Base-by-base conservation (phyloP, 78 protist species). In the Pelomyxa schiedti region DNA sequence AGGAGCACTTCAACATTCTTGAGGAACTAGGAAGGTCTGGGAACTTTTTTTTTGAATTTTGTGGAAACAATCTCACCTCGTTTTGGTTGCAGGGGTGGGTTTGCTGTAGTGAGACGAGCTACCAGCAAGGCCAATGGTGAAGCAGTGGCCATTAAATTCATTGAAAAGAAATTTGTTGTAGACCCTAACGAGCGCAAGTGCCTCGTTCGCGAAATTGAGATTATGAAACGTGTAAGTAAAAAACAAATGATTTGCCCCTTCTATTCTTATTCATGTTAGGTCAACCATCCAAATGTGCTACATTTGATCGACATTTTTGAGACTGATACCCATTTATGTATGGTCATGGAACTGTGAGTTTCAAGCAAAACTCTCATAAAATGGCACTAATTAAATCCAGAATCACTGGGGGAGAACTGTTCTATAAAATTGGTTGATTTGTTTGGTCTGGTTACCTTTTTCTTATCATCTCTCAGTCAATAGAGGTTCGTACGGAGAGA, bases 401-500 rank as follows among this genome's bases (percentile, higher is more conserved):
- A 43, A 83, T 83, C 39, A 77, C 82, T 39, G 88, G 88, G 53
- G 88, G 88, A 39, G 88, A 83, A 43, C 79, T 83, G 22, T 83
- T 83, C 81, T 75, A 83, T 53, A 77, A 75, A 66, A 83, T 83
- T 66, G 58, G 58, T 47, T 16, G 16, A 16, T 47, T 16, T 24
- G 32, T 16, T 16, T 16, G 58, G 58, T 47, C 58, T 16, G 16
- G 32, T 47, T 16, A 47, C 58, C 58, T 16, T 16, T 24, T 16
- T 16, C 16, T 16, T 16, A 16, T 16, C 58, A 16, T 16, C 16
- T 16, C 58, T 16, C 16, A 47, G 88, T 83, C 4, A 78, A 83
- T 43, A 65, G 81, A 40, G 88, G 88, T 4, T 76, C 88, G 63
- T 83, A 73, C 35, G 66, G 82, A 26, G 88, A 83, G 30, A 76